Percentiles rank a stretch among this genome's conserved stretches.
Evolutionary conservation across 805 yeast genomes (phyloP).

Genomic region (Saccharomycopsis sp.): DNA sequence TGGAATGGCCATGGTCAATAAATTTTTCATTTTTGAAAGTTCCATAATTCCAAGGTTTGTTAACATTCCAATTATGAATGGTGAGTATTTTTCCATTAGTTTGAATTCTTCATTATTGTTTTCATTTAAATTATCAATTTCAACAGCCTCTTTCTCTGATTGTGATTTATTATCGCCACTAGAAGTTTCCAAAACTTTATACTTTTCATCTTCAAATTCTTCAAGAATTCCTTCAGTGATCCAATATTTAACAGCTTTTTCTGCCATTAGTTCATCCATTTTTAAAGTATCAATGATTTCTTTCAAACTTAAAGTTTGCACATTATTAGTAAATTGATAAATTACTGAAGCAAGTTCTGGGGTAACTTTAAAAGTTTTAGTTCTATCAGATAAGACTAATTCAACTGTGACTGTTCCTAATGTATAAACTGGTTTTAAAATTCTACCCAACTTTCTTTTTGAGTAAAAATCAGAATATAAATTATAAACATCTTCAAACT

Average conservation of each 20-base stretch:
- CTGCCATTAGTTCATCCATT: constrained; percentile 28
- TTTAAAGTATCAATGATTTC: constrained; percentile 20
- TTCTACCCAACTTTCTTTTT: constrained; percentile 43
- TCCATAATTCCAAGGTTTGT: constrained; percentile 44
- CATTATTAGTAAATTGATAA: constrained; percentile 29
- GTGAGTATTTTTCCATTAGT: constrained; percentile 15
- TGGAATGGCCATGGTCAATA: constrained; percentile 24
- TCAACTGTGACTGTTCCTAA: constrained; percentile 55
- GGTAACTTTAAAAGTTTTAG: constrained; percentile 36
- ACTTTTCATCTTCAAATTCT: constrained; percentile 26
- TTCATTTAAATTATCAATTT: not conserved
- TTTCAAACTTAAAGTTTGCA: constrained; percentile 25
- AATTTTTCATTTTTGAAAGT: constrained; percentile 38
- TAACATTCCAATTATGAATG: constrained; percentile 45
- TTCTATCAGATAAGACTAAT: constrained; percentile 41
- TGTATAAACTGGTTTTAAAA: constrained; percentile 43
- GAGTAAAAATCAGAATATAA: constrained; percentile 35
- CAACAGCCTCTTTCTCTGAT: constrained; percentile 18
- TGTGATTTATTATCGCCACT: too few relatives aligned
- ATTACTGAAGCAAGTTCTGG: constrained; percentile 66
- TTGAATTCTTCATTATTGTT: not conserved
- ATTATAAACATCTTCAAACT: constrained; percentile 31
- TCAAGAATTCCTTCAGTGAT: constrained; percentile 42
- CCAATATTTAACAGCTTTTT: constrained; percentile 49
- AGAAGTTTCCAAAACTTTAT: constrained; percentile 32